Base-by-base conservation (phyloP, 2,329 filamentous ascomycete species). In the Nigrospora osmanthi region DNA sequence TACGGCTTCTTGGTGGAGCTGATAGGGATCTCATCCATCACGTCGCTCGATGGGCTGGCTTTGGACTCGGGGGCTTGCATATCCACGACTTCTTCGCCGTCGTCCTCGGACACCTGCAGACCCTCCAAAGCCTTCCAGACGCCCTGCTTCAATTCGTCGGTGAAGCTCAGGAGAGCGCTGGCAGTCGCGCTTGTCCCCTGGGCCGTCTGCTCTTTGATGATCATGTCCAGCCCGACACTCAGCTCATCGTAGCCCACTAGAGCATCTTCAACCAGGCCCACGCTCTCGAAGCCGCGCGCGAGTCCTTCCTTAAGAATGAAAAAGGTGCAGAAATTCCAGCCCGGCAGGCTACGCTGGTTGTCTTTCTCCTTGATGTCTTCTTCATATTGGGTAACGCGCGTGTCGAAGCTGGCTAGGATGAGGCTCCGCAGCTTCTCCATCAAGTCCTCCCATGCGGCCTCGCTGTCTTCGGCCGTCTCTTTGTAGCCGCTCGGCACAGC, bases 311-410 rank as follows among this genome's bases (percentile, higher is more conserved):
- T 98, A 10, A 98, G 74, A 14, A 98, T 90, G 62, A 98, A 98
- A 62, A 98, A 98, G 0, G 93, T 98, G 65, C 93, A 97, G 61
- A 98, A 98, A 59, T 98, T 98, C 93, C 93, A 98, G 0, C 93
- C 93, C 0, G 93, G 93, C 15, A 98, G 68, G 32, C 74, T 83
- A 39, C 91, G 78, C 62, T 97, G 90, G 0, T 84, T 79, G 55
- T 97, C 91, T 58, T 90, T 93, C 63, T 96, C 93, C 50, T 88
- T 86, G 54, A 98, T 95, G 54, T 98, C 93, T 48, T 96, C 90
- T 64, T 98, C 93, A 62, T 98, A 98, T 57, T 97, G 91, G 16
- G 80, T 82, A 1, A 98, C 93, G 10, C 93, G 81, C 54, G 83
- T 75, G 66, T 97, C 91, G 60, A 98, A 98, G 1, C 90, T 95